Evolutionary conservation across 2,329 filamentous ascomycete genomes (phyloP).

Genomic region (Fusarium udum): DNA sequence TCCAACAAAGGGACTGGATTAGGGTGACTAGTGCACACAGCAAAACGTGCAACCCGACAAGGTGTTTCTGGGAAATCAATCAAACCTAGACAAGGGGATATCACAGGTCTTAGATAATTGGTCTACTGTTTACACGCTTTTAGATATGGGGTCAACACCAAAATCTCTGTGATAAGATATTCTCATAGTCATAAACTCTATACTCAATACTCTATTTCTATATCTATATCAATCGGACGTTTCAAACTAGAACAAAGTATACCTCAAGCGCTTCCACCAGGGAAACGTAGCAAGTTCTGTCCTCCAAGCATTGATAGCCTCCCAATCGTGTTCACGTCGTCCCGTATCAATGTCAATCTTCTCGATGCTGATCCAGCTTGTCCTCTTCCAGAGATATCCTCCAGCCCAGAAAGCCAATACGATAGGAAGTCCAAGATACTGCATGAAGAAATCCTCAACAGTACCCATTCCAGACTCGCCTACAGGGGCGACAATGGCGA

Average conservation of each 20-base stretch:
- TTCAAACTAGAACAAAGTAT: slow-evolving; percentile 16
- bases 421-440: slow-evolving; percentile 63
- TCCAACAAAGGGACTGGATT: not conserved
- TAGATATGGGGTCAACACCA: fast-evolving
- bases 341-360: slow-evolving; percentile 75
- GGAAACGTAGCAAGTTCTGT: slow-evolving; percentile 60
- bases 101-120: fast-evolving
- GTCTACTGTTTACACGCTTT: fast-evolving
- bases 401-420: slow-evolving; percentile 63
- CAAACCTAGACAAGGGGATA: not conserved
- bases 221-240: not conserved
- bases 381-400: slow-evolving; percentile 72
- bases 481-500: slow-evolving; percentile 56
- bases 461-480: slow-evolving; percentile 46
- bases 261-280: slow-evolving; percentile 53
- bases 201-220: not conserved
- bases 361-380: slow-evolving; percentile 64
- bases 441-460: slow-evolving; percentile 63
- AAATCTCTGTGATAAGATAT: not conserved
- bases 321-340: slow-evolving; percentile 71
- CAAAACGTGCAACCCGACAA: too few species aligned
- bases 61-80: too few species aligned
- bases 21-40: not conserved
- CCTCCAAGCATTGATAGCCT: slow-evolving; percentile 63
- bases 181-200: not conserved